Evolutionary conservation across 2,329 filamentous ascomycete species (phyloP).

Genomic region (Cladobotryum protrusum): DNA sequence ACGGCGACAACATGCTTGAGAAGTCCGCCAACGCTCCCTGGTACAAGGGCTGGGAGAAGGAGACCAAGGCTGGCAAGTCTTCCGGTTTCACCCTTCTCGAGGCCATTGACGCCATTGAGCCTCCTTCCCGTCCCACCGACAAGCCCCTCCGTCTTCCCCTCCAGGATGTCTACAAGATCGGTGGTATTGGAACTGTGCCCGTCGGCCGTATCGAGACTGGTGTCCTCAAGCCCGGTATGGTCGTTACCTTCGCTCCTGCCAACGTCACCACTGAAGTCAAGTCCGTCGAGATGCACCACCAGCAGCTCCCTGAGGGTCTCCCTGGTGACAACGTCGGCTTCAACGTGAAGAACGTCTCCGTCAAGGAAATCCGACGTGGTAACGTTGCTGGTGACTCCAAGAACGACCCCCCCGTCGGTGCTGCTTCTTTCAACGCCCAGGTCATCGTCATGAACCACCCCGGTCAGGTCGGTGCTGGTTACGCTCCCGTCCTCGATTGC

Average conservation of each 20-base stretch:
- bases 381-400: slow-evolving; percentile 99
- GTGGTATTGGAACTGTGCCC: slow-evolving; percentile 98
- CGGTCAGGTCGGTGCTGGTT: slow-evolving; percentile 97
- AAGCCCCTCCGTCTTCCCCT: slow-evolving; percentile 99
- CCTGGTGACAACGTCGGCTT: slow-evolving; percentile 99
- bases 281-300: slow-evolving; percentile 99
- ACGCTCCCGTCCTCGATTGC: slow-evolving; percentile 98
- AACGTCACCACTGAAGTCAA: slow-evolving; percentile 99
- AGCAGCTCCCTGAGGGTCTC: slow-evolving; percentile 90
- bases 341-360: slow-evolving; percentile 99
- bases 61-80: slow-evolving; percentile 77
- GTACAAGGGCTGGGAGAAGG: slow-evolving; percentile 99
- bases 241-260: slow-evolving; percentile 97
- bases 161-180: slow-evolving; percentile 99
- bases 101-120: slow-evolving; percentile 95
- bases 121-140: slow-evolving; percentile 87
- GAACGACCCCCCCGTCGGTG: slow-evolving; percentile 90
- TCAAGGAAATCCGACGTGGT: slow-evolving; percentile 99
- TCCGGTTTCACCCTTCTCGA: slow-evolving; percentile 97
- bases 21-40: slow-evolving; percentile 89
- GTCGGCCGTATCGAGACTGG: slow-evolving; percentile 99
- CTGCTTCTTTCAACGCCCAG: slow-evolving; percentile 97
- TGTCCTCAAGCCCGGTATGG: slow-evolving; percentile 84
- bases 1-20: slow-evolving; percentile 99
- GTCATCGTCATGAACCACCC: slow-evolving; percentile 99